These are phyloP conservation scores for Xylaria nigripes DNA, from an alignment of 495 filamentous ascomycete species.

Conservation along the genomic window DNA sequence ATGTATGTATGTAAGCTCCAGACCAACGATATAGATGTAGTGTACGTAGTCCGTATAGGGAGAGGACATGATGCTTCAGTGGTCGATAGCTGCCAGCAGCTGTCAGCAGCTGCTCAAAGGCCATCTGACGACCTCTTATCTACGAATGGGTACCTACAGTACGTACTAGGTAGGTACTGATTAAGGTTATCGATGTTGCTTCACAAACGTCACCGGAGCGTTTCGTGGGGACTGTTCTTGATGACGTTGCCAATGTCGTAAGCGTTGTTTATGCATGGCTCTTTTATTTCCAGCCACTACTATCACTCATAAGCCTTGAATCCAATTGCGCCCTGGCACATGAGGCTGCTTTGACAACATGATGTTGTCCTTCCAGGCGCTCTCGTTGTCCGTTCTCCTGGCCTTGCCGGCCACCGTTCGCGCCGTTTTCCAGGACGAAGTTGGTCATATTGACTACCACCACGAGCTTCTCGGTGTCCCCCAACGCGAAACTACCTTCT, in stretches of 20 bases:
- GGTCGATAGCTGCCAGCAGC: too few species aligned
- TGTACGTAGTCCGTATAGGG: too few species aligned
- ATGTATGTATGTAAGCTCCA: too few species aligned
- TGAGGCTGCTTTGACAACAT: constrained; percentile 15
- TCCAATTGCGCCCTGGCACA: constrained; percentile 1
- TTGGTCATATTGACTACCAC: constrained; percentile 88
- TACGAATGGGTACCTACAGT: neutral
- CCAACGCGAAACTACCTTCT: constrained; percentile 78
- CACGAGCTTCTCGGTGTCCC: constrained; percentile 79
- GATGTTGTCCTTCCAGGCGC: constrained; percentile 17
- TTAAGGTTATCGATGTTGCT: neutral
- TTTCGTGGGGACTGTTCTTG: neutral
- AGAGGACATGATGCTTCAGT: too few species aligned
- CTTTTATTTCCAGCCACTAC: neutral
- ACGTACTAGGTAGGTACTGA: neutral
- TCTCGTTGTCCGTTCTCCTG: constrained; percentile 27
- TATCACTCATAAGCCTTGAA: neutral
- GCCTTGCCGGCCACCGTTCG: constrained; percentile 33
- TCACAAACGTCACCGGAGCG: constrained; percentile 6
- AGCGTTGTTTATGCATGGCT: neutral
- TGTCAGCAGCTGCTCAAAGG: too few species aligned
- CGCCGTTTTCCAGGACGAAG: constrained; percentile 85
- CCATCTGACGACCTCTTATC: neutral
- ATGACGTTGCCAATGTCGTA: constrained; percentile 5
- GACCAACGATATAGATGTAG: too few species aligned